Evolutionary conservation across 164 flowering plant species (phyloP), one percentile per base, ranked within the genome.

Genomic region (Taxillus chinensis): DNA sequence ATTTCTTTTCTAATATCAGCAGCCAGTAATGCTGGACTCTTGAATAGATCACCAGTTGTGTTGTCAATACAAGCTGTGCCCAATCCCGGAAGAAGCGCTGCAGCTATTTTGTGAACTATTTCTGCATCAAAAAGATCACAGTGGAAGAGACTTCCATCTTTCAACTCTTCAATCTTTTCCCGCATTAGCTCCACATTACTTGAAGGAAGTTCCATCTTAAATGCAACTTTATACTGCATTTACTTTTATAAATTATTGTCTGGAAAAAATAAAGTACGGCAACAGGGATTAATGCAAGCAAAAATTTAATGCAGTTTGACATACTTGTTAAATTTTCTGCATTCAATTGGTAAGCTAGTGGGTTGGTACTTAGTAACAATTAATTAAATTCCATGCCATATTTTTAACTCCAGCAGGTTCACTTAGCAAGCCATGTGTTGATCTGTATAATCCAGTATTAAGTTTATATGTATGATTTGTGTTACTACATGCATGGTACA

Each of bases 31-130:
- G 41, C 10, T 5, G 58, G 58, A 38, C 12, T 55, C 41, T 39
- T 17, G 12, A 55, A 55, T 5, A 55, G 58, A 39, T 55, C 58
- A 39, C 58, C 58, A 8, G 58, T 55, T 17, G 58, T 55, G 58
- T 55, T 17, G 38, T 55, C 58, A 8, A 55, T 38, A 39, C 58
- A n/a, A 8, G 58, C 58, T 55, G 58, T 55, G 27, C 38, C 58
- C 17, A 55, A 39, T 3, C 58, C 58, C 3, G 58, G 41, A 13
- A 55, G 58, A 6, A n/a, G 38, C 10, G 38, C 41, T 55, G 15
- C 37, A 15, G 58, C 38, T 16, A 55, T 39, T 16, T 55, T 39
- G 7, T 55, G 38, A 17, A 55, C 39, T 55, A 55, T 55, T 55
- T 55, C 41, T 17, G 58, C 3, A 39, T 55, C 58, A 7, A 55